Evolutionary conservation across 176 grass and related monocot species (phyloP), one percentile per base, ranked within the genome.

Genomic region (Avena insularis): DNA sequence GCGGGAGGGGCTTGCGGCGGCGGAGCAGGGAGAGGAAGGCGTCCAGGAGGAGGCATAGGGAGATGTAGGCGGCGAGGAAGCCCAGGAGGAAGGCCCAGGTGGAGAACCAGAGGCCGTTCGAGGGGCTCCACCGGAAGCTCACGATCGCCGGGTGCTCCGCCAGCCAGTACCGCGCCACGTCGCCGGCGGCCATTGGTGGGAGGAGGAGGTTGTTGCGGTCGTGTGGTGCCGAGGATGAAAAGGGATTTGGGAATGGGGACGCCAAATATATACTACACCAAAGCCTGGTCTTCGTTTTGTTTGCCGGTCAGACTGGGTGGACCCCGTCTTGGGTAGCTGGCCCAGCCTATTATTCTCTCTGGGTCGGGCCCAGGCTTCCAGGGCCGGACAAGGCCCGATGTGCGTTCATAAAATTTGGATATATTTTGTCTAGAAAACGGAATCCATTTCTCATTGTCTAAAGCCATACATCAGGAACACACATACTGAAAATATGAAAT

Each of bases 91-190:
- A 96, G 20, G 82, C 85, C 97, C 93, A 98, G 16, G 96, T 98
- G 58, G 96, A 93, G 29, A 72, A 92, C 79, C 86, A 94, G 5
- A 86, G 66, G 90, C 36, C 3, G 51, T 14, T 14, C 51, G 89
- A 79, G 31, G 91, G 88, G 84, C 90, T 91, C 97, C 97, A 98
- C 16, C 97, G 92, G 92, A 98, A 98, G 2, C 85, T 85, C 9
- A 98, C 94, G 87, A 96, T 92, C 84, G 63, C 51, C 51, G 51
- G 96, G 86, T 98, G 96, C 96, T 98, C 93, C 46, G 96, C 90
- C 38, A 43, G 92, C 92, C 94, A 98, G 55, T 90, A 98, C 62
- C 62, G 6, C 0, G 76, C 58, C 63, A 63, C 64, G 67, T 83
- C 81, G 54, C 65, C 70, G 49, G 3, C 5, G 62, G 59, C 80